These are phyloP conservation scores for Mycosphaerelloides madeirae DNA, from an alignment of 2,329 filamentous ascomycete species.

Conservation along the genomic window DNA sequence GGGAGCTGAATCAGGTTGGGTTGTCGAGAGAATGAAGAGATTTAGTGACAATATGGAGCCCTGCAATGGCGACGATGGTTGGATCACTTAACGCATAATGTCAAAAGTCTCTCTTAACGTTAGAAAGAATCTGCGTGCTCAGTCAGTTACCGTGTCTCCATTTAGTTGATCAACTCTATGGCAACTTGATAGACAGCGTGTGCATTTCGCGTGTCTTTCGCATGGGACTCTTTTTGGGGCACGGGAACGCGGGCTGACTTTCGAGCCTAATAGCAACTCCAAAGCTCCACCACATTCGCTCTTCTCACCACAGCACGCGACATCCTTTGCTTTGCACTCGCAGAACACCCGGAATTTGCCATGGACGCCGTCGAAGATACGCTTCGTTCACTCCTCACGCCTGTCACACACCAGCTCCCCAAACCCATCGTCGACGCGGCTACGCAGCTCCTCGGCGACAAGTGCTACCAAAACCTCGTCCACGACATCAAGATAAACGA, in stretches of 20 bases:
- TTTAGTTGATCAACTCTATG: too few species aligned
- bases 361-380: slow-evolving; percentile 45
- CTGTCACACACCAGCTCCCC: slow-evolving; percentile 52
- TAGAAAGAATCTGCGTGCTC: too few species aligned
- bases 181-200: too few species aligned
- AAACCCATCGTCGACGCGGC: slow-evolving; percentile 68
- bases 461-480: slow-evolving; percentile 83
- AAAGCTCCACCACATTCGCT: too few species aligned
- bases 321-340: too few species aligned
- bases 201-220: too few species aligned
- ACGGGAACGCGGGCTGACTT: too few species aligned
- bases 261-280: too few species aligned
- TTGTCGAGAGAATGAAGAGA: slow-evolving; percentile 15
- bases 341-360: neutral
- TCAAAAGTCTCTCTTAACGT: too few species aligned
- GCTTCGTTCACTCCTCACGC: slow-evolving; percentile 40
- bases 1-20: slow-evolving; percentile 23
- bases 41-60: slow-evolving; percentile 6
- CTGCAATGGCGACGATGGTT: slow-evolving; percentile 1
- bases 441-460: slow-evolving; percentile 69
- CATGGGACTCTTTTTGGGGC: too few species aligned
- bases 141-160: too few species aligned
- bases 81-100: slow-evolving; percentile 3
- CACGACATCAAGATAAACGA: slow-evolving; percentile 77
- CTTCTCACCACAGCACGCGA: too few species aligned